A percentile compares a stretch with the other conserved stretches of the same genome.
phyloP scores from a whole-genome alignment of 2,329 filamentous ascomycete genomes.

The Pseudogymnoascus sp. region DNA sequence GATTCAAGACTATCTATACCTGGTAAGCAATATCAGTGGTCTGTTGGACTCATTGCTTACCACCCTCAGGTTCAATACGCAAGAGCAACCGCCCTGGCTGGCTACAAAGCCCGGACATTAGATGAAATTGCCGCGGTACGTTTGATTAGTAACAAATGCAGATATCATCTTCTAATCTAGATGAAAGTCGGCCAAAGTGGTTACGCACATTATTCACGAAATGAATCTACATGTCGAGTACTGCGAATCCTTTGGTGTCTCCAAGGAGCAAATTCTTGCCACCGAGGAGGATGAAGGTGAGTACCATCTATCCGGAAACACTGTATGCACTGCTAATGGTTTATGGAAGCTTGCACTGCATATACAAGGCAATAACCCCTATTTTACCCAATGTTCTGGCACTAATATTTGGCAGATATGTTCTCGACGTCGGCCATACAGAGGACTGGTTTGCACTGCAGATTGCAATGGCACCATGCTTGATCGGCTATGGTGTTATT shows the following conservation, averaged over 20 bases:
- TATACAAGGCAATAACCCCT: constrained; percentile 49
- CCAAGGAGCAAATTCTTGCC: constrained; percentile 62
- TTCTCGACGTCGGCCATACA: constrained; percentile 80
- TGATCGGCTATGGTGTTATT: constrained; percentile 81
- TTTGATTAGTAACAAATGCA: background rate
- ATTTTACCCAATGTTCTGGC: background rate
- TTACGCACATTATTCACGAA: constrained; percentile 71
- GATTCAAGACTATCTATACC: constrained; percentile 84
- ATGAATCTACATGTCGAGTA: constrained; percentile 76
- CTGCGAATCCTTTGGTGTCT: constrained; percentile 73
- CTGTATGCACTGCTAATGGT: constrained; percentile 13
- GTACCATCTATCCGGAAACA: constrained; percentile 11
- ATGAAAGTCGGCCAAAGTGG: constrained; percentile 56
- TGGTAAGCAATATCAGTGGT: constrained; percentile 45
- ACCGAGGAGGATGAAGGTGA: constrained; percentile 68
- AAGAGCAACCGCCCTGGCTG: constrained; percentile 74
- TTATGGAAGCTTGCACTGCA: constrained; percentile 57
- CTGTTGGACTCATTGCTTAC: background rate
- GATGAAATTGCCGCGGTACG: constrained; percentile 63
- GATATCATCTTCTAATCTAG: background rate
- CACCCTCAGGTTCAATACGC: constrained; percentile 68
- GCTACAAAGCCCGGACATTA: constrained; percentile 74
- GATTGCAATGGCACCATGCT: constrained; percentile 74
- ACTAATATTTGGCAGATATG: constrained; percentile 47
- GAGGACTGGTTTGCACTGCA: constrained; percentile 85